Evolutionary conservation across 352 stramenopile species (phyloP).

Genomic region (Phytophthora citricola): DNA sequence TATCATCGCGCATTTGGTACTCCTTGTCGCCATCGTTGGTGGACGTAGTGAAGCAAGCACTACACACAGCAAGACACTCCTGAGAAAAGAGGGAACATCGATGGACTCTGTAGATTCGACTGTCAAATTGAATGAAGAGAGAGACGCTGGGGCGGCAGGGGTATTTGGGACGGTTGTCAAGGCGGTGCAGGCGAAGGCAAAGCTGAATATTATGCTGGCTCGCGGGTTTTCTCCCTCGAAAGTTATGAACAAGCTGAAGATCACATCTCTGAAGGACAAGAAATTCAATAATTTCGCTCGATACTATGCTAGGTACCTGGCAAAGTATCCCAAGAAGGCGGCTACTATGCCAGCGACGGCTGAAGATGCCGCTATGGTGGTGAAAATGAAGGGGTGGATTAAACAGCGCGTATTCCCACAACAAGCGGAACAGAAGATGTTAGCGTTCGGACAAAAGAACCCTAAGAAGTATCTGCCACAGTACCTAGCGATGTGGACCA

Average conservation of each 20-base stretch:
- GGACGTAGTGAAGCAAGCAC: background rate
- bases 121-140: slow-evolving; percentile 8
- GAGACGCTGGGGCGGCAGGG: background rate
- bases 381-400: slow-evolving; percentile 12
- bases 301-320: slow-evolving; percentile 10
- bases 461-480: background rate
- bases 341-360: slow-evolving; percentile 3
- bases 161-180: background rate
- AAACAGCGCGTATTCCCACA: slow-evolving; percentile 2
- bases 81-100: slow-evolving; percentile 2
- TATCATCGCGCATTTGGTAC: background rate
- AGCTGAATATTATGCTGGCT: slow-evolving; percentile 16
- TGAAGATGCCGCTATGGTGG: slow-evolving; percentile 7
- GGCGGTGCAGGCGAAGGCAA: slow-evolving; percentile 5
- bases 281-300: slow-evolving; percentile 7
- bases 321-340: slow-evolving; percentile 14
- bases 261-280: slow-evolving; percentile 1
- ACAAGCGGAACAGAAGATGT: background rate
- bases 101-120: background rate
- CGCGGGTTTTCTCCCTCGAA: slow-evolving; percentile 9
- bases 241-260: slow-evolving; percentile 15
- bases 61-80: slow-evolving; percentile 4
- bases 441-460: slow-evolving; percentile 1
- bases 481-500: slow-evolving; percentile 4
- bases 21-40: slow-evolving; percentile 2